These are phyloP conservation scores for Quercus phellos DNA, from an alignment of 331 rosid species.

Conservation along the genomic window DNA sequence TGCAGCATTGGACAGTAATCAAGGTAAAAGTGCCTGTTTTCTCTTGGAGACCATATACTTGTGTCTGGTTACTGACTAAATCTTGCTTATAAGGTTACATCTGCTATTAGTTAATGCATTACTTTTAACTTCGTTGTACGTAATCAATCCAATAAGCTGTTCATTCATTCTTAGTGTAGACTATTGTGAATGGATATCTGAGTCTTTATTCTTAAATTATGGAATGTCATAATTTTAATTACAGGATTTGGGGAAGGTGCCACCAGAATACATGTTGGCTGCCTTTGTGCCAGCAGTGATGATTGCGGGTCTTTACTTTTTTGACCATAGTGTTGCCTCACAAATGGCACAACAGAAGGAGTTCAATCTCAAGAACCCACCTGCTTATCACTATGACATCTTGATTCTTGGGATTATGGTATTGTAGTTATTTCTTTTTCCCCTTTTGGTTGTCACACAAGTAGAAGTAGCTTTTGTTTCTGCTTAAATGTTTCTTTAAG, in stretches of 20 bases:
- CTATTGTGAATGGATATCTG: too few relatives aligned
- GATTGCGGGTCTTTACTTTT: constrained; percentile 87
- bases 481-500: background rate
- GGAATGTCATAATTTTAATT: too few relatives aligned
- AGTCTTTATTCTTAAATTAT: too few relatives aligned
- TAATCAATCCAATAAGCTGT: too few relatives aligned
- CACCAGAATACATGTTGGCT: constrained; percentile 52
- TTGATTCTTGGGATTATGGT: constrained; percentile 69
- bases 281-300: constrained; percentile 79
- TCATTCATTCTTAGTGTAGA: too few relatives aligned
- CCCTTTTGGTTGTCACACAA: background rate
- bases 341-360: constrained; percentile 86
- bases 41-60: too few relatives aligned
- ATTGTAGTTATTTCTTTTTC: background rate
- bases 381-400: constrained; percentile 82
- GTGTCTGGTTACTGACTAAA: too few relatives aligned
- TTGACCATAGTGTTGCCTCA: constrained; percentile 83
- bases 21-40: constrained; percentile 34
- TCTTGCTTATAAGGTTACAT: too few relatives aligned
- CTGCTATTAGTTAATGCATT: too few relatives aligned
- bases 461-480: background rate
- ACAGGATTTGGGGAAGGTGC: constrained; percentile 78
- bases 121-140: too few relatives aligned
- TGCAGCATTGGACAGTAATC: constrained; percentile 67
- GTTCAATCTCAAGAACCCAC: constrained; percentile 77